phyloP scores from a whole-genome alignment of 2,329 filamentous ascomycete genomes.

The Alternaria dauci region DNA sequence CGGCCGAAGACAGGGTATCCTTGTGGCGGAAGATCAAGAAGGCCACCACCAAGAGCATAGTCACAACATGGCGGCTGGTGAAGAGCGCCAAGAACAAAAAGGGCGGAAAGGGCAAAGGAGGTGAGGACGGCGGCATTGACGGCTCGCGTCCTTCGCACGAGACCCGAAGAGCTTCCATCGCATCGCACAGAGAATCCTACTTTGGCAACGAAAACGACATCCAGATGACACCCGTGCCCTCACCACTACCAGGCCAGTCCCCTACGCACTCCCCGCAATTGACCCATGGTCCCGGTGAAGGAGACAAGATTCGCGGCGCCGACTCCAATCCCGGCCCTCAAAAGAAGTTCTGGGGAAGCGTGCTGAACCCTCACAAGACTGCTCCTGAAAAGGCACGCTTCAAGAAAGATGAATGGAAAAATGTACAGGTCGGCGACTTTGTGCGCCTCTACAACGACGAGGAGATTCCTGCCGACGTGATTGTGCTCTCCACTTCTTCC shows the following conservation, averaged over 20 bases:
- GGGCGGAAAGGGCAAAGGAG: slow-evolving; percentile 49
- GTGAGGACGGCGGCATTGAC: slow-evolving; percentile 60
- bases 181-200: slow-evolving; percentile 62
- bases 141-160: slow-evolving; percentile 72
- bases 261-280: slow-evolving; percentile 37
- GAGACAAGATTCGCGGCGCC: slow-evolving; percentile 37
- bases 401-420: slow-evolving; percentile 95
- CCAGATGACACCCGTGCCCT: slow-evolving; percentile 94
- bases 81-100: slow-evolving; percentile 53
- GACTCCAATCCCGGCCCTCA: slow-evolving; percentile 38
- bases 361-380: slow-evolving; percentile 76
- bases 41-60: slow-evolving; percentile 71
- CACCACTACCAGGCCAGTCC: slow-evolving; percentile 68
- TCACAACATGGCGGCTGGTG: slow-evolving; percentile 63
- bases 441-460: slow-evolving; percentile 96
- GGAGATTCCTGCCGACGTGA: slow-evolving; percentile 90
- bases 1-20: slow-evolving; percentile 84
- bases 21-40: slow-evolving; percentile 92
- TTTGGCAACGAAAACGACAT: slow-evolving; percentile 71
- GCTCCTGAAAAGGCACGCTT: slow-evolving; percentile 79
- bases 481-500: slow-evolving; percentile 92
- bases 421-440: slow-evolving; percentile 92
- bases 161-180: slow-evolving; percentile 66
- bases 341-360: slow-evolving; percentile 67
- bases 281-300: slow-evolving; percentile 39